Percentiles rank a stretch among this genome's conserved stretches.
phyloP scores from a whole-genome alignment of 2,329 filamentous ascomycete genomes.

The Aspergillus cejpii region DNA sequence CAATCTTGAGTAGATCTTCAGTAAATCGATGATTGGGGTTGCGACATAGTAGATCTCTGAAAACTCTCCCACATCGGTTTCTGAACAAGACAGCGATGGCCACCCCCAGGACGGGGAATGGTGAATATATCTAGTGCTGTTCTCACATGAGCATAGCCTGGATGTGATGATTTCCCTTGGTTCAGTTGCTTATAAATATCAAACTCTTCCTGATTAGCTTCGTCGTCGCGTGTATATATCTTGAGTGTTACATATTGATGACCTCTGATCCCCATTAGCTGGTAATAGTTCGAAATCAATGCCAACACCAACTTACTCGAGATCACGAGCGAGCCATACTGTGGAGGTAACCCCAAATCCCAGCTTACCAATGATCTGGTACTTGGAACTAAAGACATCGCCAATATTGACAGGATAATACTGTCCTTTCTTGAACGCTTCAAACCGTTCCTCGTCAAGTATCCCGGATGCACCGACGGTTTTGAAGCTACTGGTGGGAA shows the following conservation, averaged over 20 bases:
- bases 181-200: conserved; percentile 26
- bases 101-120: conserved; percentile 20
- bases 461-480: conserved; percentile 12
- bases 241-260: conserved; percentile 23
- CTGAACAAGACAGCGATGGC: conserved; percentile 32
- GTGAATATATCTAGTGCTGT: conserved; percentile 29
- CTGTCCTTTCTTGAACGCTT: conserved; percentile 19
- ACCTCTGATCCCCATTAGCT: conserved; percentile 14
- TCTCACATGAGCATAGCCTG: conserved; percentile 26
- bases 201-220: conserved; percentile 20
- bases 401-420: conserved; percentile 32
- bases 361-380: conserved; percentile 27
- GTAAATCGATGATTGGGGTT: conserved; percentile 36
- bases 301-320: conserved; percentile 17
- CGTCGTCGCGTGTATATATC: conserved; percentile 19
- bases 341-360: conserved; percentile 27
- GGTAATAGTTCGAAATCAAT: conserved; percentile 4
- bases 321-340: conserved; percentile 27
- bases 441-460: conserved; percentile 24
- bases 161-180: conserved; percentile 20
- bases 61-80: conserved; percentile 39
- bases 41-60: conserved; percentile 34
- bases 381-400: conserved; percentile 23
- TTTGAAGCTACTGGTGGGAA: conserved; percentile 19
- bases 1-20: conserved; percentile 33